Percentiles rank a stretch among this genome's conserved stretches.
Evolutionary conservation across 345 rosid genomes (phyloP).

Genomic region (Salix brachista): DNA sequence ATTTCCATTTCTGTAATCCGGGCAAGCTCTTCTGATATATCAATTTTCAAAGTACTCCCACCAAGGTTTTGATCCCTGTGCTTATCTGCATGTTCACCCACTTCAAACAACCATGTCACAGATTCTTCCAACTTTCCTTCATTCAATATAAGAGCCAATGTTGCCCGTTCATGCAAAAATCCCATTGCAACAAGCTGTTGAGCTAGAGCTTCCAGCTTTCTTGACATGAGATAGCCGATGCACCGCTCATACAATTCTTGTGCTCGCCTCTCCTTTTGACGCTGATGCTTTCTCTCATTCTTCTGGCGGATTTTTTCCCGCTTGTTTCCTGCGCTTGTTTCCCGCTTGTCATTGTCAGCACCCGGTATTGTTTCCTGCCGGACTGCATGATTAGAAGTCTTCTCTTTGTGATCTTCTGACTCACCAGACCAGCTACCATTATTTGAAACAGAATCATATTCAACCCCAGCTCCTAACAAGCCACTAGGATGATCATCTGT

Average conservation of each 20-base stretch:
- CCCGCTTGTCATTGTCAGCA: conserved; percentile 77
- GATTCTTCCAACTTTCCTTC: conserved; percentile 88
- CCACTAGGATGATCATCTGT: conserved; percentile 51
- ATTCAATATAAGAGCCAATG: conserved; percentile 77
- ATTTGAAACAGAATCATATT: conserved; percentile 76
- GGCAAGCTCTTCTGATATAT: conserved; percentile 82
- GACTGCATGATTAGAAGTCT: conserved; percentile 34
- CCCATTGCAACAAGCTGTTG: conserved; percentile 91
- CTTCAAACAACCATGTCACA: conserved; percentile 78
- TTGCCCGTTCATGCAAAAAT: conserved; percentile 73
- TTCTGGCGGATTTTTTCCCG: conserved; percentile 83
- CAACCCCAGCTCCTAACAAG: conserved; percentile 44
- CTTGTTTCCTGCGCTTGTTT: no score
- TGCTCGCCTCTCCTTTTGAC: conserved; percentile 86
- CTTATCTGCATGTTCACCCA: conserved; percentile 55
- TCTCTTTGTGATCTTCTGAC: conserved; percentile 90
- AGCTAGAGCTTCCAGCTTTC: conserved; percentile 77
- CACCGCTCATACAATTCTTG: conserved; percentile 81
- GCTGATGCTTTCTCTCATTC: conserved; percentile 89
- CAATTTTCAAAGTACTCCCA: conserved; percentile 64
- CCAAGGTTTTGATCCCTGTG: conserved; percentile 40
- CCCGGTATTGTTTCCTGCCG: conserved; percentile 62
- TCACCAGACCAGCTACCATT: conserved; percentile 93
- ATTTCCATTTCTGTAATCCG: conserved; percentile 60
- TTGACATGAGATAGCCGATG: conserved; percentile 73